Evolutionary conservation across 805 yeast genomes (phyloP).

Genomic region (Torulaspora microellipsoides): DNA sequence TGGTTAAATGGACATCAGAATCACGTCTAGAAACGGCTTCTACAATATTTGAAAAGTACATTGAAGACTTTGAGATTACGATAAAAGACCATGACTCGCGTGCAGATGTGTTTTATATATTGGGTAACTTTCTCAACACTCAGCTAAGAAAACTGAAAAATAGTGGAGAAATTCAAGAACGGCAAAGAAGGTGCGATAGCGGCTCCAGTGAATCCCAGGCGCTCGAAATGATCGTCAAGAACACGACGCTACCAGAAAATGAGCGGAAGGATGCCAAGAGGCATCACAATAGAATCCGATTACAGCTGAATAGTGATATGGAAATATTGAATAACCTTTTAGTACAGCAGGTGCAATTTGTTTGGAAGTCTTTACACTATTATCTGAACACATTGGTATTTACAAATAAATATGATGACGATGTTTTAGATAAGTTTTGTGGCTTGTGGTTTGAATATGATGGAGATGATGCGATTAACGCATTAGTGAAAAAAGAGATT

Average conservation of each 20-base stretch:
- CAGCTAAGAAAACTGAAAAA: slow-evolving; percentile 48
- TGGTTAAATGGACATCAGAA: slow-evolving; percentile 67
- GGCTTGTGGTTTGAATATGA: slow-evolving; percentile 76
- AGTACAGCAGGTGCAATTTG: slow-evolving; percentile 40
- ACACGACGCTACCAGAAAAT: slow-evolving; percentile 37
- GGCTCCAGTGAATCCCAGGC: slow-evolving; percentile 48
- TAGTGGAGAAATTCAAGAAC: slow-evolving; percentile 42
- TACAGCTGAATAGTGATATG: slow-evolving; percentile 47
- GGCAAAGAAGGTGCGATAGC: slow-evolving; percentile 38
- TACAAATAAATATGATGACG: slow-evolving; percentile 43
- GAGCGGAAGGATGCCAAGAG: slow-evolving; percentile 51
- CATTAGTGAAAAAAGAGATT: slow-evolving; percentile 38
- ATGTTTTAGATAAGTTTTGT: slow-evolving; percentile 69
- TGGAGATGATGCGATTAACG: slow-evolving; percentile 41
- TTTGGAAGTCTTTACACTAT: slow-evolving; percentile 51
- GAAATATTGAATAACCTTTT: slow-evolving; percentile 41
- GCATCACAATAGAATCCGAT: slow-evolving; percentile 46
- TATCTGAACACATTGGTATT: slow-evolving; percentile 52
- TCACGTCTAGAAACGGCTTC: slow-evolving; percentile 66
- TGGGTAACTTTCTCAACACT: slow-evolving; percentile 70
- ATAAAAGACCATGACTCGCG: slow-evolving; percentile 25
- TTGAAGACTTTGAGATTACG: slow-evolving; percentile 35
- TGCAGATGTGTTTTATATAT: slow-evolving; percentile 49
- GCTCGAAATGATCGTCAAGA: slow-evolving; percentile 42
- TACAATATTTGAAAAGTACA: slow-evolving; percentile 52